Base-by-base conservation (phyloP, 2,329 filamentous ascomycete genomes). In the Claviceps sp. region DNA sequence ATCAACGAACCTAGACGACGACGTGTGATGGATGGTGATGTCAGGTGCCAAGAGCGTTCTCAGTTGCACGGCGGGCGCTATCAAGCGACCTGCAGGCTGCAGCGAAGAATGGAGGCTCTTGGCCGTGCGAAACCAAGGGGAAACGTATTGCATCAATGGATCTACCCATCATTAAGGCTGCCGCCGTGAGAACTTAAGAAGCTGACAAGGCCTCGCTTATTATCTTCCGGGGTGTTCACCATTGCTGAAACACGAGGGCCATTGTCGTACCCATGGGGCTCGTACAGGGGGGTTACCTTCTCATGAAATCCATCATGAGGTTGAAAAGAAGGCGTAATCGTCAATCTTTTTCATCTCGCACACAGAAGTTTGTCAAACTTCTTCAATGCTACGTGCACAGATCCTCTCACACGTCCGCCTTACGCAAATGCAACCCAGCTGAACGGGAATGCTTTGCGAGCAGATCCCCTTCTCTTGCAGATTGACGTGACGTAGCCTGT, bases 211-310 rank as follows among this genome's bases (percentile, higher is more conserved):
- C 36, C 46, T 48, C 46, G 46, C 37, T 42, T 49, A 42, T 40
- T 34, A 34, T 42, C 47, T 49, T 40, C 47, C 23, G n/a, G 47
- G 47, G 37, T 42, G 26, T 40, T 38, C 37, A 29, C 36, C 29
- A 49, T 29, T 49, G 42, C 47, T 49, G 47, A 49, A 49, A 49
- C 47, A 49, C 47, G 22, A 42, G 34, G n/a, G 38, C 23, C 38
- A 42, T 34, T 49, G 47, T 49, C 38, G 37, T 29, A 42, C 38
- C 38, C 22, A 29, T 29, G 37, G 23, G 22, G 38, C 23, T 49
- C 29, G n/a, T 20, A 11, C 47, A 42, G 38, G 47, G 46, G 47
- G 13, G 26, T 14, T 11, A 11, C 29, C 29, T 29, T 14, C n/a
- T 17, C 38, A 42, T 20, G 47, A 49, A 8, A 40, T 49, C 23